Conservation (phyloP, 1,284 basidiomycete genomes). For the Ustilago curta region DNA sequence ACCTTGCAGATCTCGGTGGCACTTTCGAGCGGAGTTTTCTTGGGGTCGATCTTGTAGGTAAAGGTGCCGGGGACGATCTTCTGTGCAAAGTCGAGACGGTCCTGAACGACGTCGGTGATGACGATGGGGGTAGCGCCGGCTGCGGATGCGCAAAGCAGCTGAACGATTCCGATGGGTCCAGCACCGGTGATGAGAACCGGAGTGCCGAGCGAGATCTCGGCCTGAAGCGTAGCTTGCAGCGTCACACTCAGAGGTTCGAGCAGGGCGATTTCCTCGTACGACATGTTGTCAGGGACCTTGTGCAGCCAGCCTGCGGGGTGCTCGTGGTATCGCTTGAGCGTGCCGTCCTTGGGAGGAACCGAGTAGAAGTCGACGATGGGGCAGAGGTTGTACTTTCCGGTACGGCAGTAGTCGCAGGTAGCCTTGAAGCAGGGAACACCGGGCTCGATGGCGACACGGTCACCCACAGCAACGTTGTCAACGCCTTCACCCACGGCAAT, state of each 20-base stretch:
- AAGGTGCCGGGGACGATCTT: slow-evolving; percentile 72
- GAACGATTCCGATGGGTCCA: slow-evolving; percentile 73
- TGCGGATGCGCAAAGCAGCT: slow-evolving; percentile 72
- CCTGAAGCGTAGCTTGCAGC: slow-evolving; percentile 73
- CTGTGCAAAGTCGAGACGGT: slow-evolving; percentile 73
- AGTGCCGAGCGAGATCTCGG: slow-evolving; percentile 71
- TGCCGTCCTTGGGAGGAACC: slow-evolving; percentile 64
- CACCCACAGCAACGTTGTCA: slow-evolving; percentile 57
- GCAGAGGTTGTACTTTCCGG: slow-evolving; percentile 73
- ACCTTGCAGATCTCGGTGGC: slow-evolving; percentile 56
- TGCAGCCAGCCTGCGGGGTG: slow-evolving; percentile 74
- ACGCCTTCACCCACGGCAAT: slow-evolving; percentile 64
- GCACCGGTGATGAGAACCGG: slow-evolving; percentile 52
- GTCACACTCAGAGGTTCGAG: slow-evolving; percentile 73
- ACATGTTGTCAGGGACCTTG: slow-evolving; percentile 70
- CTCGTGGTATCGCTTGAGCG: slow-evolving; percentile 71
- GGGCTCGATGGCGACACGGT: slow-evolving; percentile 66
- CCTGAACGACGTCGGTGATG: slow-evolving; percentile 72
- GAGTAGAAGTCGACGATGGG: slow-evolving; percentile 67
- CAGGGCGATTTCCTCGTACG: slow-evolving; percentile 72
- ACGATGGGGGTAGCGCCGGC: slow-evolving; percentile 74
- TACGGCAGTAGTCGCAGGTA: slow-evolving; percentile 72
- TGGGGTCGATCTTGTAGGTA: slow-evolving; percentile 65
- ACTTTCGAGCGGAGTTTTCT: slow-evolving; percentile 31
- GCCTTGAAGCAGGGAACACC: slow-evolving; percentile 72